Base-by-base conservation (phyloP, 192 early-diverging fungal genomes). In the Entomortierella parvispora region DNA sequence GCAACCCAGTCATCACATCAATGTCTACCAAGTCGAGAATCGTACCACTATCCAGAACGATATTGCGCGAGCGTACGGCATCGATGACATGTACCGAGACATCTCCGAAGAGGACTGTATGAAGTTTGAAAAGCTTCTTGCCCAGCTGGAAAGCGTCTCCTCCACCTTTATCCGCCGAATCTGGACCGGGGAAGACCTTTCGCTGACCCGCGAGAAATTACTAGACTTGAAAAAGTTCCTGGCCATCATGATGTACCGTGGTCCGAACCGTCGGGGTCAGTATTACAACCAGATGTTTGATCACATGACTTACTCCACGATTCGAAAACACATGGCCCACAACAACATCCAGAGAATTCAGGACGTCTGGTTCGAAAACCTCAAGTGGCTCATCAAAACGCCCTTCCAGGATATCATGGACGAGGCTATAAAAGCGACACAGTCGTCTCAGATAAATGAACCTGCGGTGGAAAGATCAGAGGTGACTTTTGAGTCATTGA, bases 311-410 rank as follows among this genome's bases (percentile, higher is more conserved):
- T 26, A 31, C 42, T 0, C 12, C 14, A 44, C 59, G 0, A 40
- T 80, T 25, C 1, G 44, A 37, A 66, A 51, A 18, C 61, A 68
- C 34, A 80, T 80, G 77, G 55, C 8, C 46, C 8, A 48, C 33
- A 62, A 70, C 17, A 70, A 79, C 11, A 62, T 79, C 37, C 4
- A 26, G 10, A 58, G 18, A 1, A 34, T 67, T 28, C 68, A 68
- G 9, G 78, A 80, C 4, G 68, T 80, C 1, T 80, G 78, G 78
- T 68, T 80, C 51, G 53, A 68, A 32, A 80, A 80, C 31, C 64
- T 80, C 60, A 65, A 71, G 40, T 61, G 61, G 52, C 51, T 80
- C 59, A 54, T 80, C 54, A 43, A 80, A 46, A 80, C 58, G 31
- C 43, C 64, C 1, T 14, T 31, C 25, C 31, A 71, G 0, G 55